Percentiles rank a stretch among this genome's conserved stretches.
Evolutionary conservation across 768 basidiomycete species (phyloP).

Genomic region (Rhodotorula graminis): DNA sequence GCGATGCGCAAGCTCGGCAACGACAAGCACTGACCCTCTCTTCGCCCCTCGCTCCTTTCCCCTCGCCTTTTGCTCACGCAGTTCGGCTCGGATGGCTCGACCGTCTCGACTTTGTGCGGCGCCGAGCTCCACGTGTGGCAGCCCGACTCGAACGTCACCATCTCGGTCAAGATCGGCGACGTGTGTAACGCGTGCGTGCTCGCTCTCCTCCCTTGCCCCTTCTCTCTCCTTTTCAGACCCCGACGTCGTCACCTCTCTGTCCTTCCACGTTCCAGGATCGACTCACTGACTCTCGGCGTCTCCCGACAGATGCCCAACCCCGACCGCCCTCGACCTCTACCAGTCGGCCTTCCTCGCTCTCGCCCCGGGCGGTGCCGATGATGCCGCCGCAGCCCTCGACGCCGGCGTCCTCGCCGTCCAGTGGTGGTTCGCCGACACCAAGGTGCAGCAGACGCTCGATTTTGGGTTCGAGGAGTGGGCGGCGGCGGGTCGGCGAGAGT

Average conservation of each 20-base stretch:
- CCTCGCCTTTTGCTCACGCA: not conserved
- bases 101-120: not conserved
- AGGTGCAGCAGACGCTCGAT: not conserved
- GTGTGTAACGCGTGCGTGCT: slow-evolving; percentile 2
- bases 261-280: no score
- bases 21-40: no score
- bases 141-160: slow-evolving; percentile 4
- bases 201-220: not conserved
- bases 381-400: not conserved
- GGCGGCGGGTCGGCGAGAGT: not conserved
- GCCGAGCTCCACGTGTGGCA: not conserved
- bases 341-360: not conserved
- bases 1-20: no score
- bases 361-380: not conserved
- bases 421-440: not conserved
- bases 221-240: no score
- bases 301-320: not conserved
- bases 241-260: no score
- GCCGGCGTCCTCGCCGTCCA: not conserved
- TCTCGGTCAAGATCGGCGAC: not conserved
- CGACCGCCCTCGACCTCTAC: slow-evolving; percentile 9
- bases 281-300: not conserved
- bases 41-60: no score
- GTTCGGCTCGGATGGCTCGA: slow-evolving; percentile 8
- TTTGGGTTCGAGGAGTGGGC: not conserved